These are phyloP conservation scores for Populus tremula DNA, from an alignment of 345 rosid species.

Conservation along the genomic window DNA sequence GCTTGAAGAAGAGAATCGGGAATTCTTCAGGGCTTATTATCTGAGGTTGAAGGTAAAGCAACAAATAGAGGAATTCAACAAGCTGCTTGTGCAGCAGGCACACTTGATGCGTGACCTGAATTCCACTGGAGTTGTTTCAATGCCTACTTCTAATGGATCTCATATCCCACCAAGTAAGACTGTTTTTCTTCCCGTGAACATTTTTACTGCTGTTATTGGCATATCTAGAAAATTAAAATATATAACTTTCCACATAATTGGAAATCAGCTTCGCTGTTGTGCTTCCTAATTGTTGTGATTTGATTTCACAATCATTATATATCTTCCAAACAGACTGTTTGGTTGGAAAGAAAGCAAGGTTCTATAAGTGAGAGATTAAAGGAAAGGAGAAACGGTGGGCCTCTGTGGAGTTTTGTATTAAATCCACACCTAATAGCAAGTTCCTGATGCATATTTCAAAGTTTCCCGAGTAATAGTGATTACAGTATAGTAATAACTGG, in stretches of 20 bases:
- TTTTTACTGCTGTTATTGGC: background rate
- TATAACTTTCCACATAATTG: background rate
- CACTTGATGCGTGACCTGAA: constrained; percentile 73
- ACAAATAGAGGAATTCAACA: constrained; percentile 89
- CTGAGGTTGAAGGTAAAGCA: constrained; percentile 85
- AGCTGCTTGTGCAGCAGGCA: constrained; percentile 90
- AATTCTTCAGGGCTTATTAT: constrained; percentile 88
- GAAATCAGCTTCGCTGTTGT: background rate
- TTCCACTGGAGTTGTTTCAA: constrained; percentile 51
- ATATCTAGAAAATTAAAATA: background rate
- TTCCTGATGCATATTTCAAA: background rate
- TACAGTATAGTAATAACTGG: background rate
- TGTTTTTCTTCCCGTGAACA: constrained; percentile 2
- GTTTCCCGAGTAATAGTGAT: background rate
- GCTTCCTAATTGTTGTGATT: background rate
- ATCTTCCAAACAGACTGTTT: background rate
- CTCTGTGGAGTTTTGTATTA: background rate
- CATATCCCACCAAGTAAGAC: constrained; percentile 69
- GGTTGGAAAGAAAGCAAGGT: background rate
- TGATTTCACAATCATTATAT: background rate
- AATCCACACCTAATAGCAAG: background rate
- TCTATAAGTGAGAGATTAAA: background rate
- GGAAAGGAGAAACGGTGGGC: background rate
- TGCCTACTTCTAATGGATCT: constrained; percentile 74
- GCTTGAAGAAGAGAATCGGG: constrained; percentile 96